Percentiles rank a stretch among this genome's conserved stretches.
phyloP scores from a whole-genome alignment of 768 basidiomycete species.

The Pleurotus sapidus region DNA sequence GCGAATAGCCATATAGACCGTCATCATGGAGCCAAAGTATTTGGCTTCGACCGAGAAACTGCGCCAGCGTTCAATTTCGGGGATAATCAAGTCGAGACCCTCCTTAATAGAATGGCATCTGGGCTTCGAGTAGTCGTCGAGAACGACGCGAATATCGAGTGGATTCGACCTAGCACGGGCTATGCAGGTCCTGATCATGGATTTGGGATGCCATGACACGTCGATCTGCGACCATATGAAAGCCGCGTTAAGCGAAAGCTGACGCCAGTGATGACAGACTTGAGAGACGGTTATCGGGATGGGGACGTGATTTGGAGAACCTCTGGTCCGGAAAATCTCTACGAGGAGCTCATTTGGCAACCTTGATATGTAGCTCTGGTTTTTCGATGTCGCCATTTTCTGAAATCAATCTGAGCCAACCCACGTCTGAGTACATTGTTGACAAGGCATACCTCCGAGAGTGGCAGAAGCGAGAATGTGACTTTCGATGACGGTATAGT shows the following conservation, averaged over 20 bases:
- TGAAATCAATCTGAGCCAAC: background rate
- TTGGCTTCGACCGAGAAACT: background rate
- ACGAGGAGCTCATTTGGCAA: conserved; percentile 1
- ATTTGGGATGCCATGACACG: conserved; percentile 1
- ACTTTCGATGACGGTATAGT: background rate
- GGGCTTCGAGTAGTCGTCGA: conserved; percentile 3
- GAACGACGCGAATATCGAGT: conserved; percentile 4
- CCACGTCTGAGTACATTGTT: background rate
- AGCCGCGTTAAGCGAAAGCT: background rate
- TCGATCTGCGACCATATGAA: conserved; percentile 5
- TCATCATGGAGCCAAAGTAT: conserved; percentile 6
- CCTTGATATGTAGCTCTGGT: background rate
- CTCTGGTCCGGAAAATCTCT: background rate
- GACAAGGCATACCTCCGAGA: background rate
- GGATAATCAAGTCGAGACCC: conserved; percentile 1
- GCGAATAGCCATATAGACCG: background rate
- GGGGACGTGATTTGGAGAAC: background rate
- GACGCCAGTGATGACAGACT: conserved; percentile 3
- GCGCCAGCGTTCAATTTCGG: conserved; percentile 5
- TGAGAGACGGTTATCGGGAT: background rate
- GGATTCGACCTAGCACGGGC: conserved; percentile 1
- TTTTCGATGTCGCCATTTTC: background rate
- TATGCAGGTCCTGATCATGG: conserved; percentile 1
- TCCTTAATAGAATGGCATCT: conserved; percentile 5
- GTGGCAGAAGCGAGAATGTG: background rate